phyloP scores from a whole-genome alignment of 2,329 filamentous ascomycete species.

The Pleoardoris graminearum region DNA sequence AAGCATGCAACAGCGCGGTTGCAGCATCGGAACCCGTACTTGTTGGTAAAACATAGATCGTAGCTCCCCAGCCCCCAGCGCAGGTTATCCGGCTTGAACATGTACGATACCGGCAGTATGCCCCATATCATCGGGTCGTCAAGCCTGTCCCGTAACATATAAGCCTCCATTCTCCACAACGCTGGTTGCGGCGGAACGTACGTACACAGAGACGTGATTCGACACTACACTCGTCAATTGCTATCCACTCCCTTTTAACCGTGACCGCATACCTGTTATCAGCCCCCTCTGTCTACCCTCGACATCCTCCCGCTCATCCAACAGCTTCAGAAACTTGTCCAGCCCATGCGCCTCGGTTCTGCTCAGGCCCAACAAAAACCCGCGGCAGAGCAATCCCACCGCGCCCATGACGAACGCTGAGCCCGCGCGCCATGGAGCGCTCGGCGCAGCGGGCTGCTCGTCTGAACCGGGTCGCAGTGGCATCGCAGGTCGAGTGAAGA shows the following conservation, averaged over 20 bases:
- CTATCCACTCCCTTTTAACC: constrained; percentile 1
- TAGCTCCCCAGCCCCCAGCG: constrained; percentile 91
- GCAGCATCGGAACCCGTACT: constrained; percentile 55
- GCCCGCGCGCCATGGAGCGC: constrained; percentile 69
- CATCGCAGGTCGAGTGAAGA: constrained; percentile 37
- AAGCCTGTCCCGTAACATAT: constrained; percentile 59
- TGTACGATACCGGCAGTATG: constrained; percentile 74
- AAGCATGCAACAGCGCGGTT: constrained; percentile 12
- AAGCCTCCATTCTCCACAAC: constrained; percentile 19
- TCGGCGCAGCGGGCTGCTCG: constrained; percentile 57
- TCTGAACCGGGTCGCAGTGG: constrained; percentile 43
- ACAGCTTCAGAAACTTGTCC: constrained; percentile 70
- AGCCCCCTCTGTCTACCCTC: constrained; percentile 72
- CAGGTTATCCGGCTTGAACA: constrained; percentile 72
- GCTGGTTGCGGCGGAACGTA: constrained; percentile 42
- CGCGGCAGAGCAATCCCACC: constrained; percentile 70
- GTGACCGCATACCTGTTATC: constrained; percentile 68
- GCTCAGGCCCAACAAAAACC: constrained; percentile 77
- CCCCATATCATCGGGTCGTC: constrained; percentile 97
- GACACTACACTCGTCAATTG: constrained; percentile 62
- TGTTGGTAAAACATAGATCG: constrained; percentile 91
- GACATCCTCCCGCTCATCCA: constrained; percentile 73
- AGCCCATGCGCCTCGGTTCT: constrained; percentile 76
- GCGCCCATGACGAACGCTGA: constrained; percentile 77
- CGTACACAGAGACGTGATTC: constrained; percentile 87